These are phyloP conservation scores for Hypseocharis bilobata DNA, from an alignment of 441 rosid species.

Conservation along the genomic window DNA sequence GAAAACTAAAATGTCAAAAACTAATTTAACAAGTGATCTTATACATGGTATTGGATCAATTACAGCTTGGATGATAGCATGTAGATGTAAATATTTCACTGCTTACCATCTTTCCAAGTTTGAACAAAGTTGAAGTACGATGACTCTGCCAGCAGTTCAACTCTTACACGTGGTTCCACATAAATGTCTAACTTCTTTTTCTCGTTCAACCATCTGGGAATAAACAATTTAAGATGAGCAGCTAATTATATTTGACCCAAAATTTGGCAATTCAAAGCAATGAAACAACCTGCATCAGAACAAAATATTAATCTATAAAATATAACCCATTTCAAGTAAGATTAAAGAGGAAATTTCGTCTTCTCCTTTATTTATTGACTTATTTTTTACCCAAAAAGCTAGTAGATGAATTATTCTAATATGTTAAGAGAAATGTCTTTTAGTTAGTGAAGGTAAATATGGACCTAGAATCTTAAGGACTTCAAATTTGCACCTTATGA, in stretches of 20 bases:
- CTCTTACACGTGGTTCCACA: conserved; percentile 77
- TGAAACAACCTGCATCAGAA: not conserved
- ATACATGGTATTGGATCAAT: conserved; percentile 5
- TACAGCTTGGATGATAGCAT: not conserved
- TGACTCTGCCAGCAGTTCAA: conserved; percentile 71
- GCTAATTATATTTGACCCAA: not conserved
- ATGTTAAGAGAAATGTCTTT: not conserved
- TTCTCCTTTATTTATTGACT: not conserved
- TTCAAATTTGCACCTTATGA: not conserved
- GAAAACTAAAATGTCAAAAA: not conserved
- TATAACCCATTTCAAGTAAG: not conserved
- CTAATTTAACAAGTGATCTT: not conserved
- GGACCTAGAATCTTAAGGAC: not conserved
- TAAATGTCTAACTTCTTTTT: conserved; percentile 56
- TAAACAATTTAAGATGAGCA: conserved; percentile 14
- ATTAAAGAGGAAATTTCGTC: not conserved
- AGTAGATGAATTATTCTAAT: not conserved
- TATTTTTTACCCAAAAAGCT: not conserved
- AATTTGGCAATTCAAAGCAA: not conserved
- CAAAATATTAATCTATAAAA: not conserved
- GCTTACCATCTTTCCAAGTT: conserved; percentile 90
- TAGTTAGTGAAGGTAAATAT: not conserved
- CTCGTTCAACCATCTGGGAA: conserved; percentile 77
- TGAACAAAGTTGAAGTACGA: conserved; percentile 59
- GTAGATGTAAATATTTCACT: conserved; percentile 3